Base-by-base conservation (phyloP, 768 basidiomycete genomes). In the Boletus sp. region DNA sequence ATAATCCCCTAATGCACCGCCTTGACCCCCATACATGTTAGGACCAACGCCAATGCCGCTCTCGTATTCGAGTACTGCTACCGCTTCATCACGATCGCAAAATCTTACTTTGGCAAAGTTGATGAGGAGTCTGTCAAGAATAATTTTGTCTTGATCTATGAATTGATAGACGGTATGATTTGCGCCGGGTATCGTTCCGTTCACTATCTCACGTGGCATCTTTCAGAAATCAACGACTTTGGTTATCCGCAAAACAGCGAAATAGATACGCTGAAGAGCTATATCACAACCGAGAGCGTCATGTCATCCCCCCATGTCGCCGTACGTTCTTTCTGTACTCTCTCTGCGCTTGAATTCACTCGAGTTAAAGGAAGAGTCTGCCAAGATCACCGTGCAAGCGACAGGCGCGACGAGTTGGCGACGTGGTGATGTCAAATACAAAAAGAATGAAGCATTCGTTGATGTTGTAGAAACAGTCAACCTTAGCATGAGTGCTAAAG, bases 381-480 rank as follows among this genome's bases (percentile, higher is more conserved):
- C 93, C 14, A 97, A 94, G 71, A 98, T 99, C 57, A 98, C 97
- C 0, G 85, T 83, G 10, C 97, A 99, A 76, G 96, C 97, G 9
- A 99, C 97, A 0, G 97, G 97, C 1, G 88, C 91, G 29, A 98
- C 90, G 32, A 96, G 88, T 69, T 99, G 97, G 97, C 77, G 97
- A 39, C 79, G 95, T 53, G 87, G 84, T 15, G 97, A 98, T 66
- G 95, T 98, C 65, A 96, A 95, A 71, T 98, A 99, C 73, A 90
- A 97, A 78, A 99, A 98, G 81, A 99, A 99, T 61, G 97, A 99
- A 67, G 97, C 97, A 0, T 99, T 98, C 62, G 96, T 99, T n/a
- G 97, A 99, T 67, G 97, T 99, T 9, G 90, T 99, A 41, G 97
- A 99, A 75, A 91, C 82, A 2, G 91, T 99, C 57, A 98, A 99